Evolutionary conservation across 495 filamentous ascomycete genomes (phyloP), one percentile per base, ranked within the genome.

Genomic region (Oidiodendron maius): DNA sequence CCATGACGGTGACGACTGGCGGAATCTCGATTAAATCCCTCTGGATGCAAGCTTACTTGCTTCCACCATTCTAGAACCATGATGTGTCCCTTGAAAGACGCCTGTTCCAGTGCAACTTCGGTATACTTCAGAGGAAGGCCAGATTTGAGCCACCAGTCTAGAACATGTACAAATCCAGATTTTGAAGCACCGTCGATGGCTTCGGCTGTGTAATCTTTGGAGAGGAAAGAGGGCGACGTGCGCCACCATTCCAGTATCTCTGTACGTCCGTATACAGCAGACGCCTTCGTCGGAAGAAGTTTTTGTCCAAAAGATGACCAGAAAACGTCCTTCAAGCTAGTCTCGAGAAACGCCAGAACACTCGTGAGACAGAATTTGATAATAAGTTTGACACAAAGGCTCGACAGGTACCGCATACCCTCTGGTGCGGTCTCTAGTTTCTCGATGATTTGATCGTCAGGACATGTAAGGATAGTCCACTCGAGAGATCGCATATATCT

Each of bases 41-140:
- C 58, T 52, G 61, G 60, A 15, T 58, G 62, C 24, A 67, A 51
- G 17, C 67, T 77, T 0, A 84, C 77, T 40, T 78, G 65, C 51
- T 85, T 86, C 91, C 91, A 96, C 91, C 91, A 96, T 52, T 93
- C 82, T 0, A 96, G 74, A 5, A 95, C 88, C 0, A 74, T 67
- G n/a, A 95, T 69, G 46, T 89, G 86, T 21, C 90, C 89, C 61
- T 89, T 83, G 2, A 80, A 80, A 48, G 81, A 88, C 18, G 91
- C 91, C 38, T 87, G 79, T 62, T 96, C 91, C 34, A 96, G 80
- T 0, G 91, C 87, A 2, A 80, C 71, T 53, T 95, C 90, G 18
- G 82, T 89, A 62, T 94, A 95, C 52, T 84, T 84, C 3, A 95
- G 74, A 11, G 84, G 76, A 0, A 96, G 76, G 0, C 84, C 86